A percentile compares a stretch with the other conserved stretches of the same genome.
Evolutionary conservation across 2,329 filamentous ascomycete genomes (phyloP).

Genomic region (Chaetomium strumarium): DNA sequence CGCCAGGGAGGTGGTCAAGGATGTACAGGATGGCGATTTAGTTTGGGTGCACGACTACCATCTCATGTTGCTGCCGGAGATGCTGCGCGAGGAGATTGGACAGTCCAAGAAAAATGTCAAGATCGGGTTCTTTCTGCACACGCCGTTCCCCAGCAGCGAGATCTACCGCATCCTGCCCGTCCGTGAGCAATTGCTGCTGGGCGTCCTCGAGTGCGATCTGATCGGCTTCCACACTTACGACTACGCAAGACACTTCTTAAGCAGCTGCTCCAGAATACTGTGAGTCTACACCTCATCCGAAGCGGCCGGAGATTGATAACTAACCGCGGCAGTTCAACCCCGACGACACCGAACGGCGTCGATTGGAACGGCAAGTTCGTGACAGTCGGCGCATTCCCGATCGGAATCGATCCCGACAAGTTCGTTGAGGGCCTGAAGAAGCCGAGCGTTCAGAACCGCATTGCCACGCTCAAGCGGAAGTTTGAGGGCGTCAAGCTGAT

Average conservation of each 20-base stretch:
- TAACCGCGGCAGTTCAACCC: slow-evolving; percentile 44
- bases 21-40: slow-evolving; percentile 87
- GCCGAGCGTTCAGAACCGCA: slow-evolving; percentile 79
- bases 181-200: slow-evolving; percentile 77
- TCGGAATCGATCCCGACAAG: slow-evolving; percentile 96
- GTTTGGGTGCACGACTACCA: slow-evolving; percentile 99
- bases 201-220: slow-evolving; percentile 87
- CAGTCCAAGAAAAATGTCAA: slow-evolving; percentile 82
- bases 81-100: slow-evolving; percentile 87
- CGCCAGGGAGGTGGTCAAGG: slow-evolving; percentile 76
- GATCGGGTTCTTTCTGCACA: slow-evolving; percentile 97
- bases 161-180: slow-evolving; percentile 96
- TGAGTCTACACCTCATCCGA: slow-evolving; percentile 35
- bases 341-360: slow-evolving; percentile 87
- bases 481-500: slow-evolving; percentile 96
- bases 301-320: neutral
- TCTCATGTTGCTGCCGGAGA: slow-evolving; percentile 90
- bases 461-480: slow-evolving; percentile 76
- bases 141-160: slow-evolving; percentile 92
- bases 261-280: slow-evolving; percentile 91
- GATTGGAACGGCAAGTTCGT: slow-evolving; percentile 85
- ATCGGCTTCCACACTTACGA: slow-evolving; percentile 99
- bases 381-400: slow-evolving; percentile 91
- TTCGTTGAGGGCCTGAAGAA: slow-evolving; percentile 85
- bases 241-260: slow-evolving; percentile 96